A percentile compares a stretch with the other conserved stretches of the same genome.
phyloP scores from a whole-genome alignment of 2,329 filamentous ascomycete genomes.

The Pseudohalonectria lignicola region DNA sequence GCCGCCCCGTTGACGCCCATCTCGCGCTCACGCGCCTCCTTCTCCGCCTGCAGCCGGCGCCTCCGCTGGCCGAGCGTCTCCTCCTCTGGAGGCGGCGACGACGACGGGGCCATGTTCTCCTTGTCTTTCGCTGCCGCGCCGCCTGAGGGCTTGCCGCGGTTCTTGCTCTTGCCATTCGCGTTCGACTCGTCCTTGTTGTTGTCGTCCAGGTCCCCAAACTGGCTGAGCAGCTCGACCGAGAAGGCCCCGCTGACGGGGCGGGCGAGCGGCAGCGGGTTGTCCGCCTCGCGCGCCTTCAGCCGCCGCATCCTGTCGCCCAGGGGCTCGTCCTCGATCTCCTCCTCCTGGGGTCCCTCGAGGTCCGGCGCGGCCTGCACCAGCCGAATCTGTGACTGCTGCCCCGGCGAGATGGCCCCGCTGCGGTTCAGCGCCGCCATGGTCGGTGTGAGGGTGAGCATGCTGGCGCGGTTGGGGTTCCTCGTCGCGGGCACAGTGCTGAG shows the following conservation, averaged over 20 bases:
- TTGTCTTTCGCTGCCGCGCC: conserved; percentile 13
- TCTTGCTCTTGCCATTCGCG: conserved; percentile 18
- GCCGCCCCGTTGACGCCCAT: conserved; percentile 20
- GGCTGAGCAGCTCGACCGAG: conserved; percentile 55
- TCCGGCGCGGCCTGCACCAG: conserved; percentile 3
- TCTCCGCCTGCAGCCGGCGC: conserved; percentile 58
- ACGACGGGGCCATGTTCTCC: too few relatives aligned
- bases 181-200: conserved; percentile 17
- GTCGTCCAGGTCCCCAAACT: conserved; percentile 43
- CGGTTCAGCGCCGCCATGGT: conserved; percentile 1
- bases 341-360: conserved; percentile 15
- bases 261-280: conserved; percentile 35
- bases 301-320: conserved; percentile 54
- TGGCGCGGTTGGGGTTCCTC: conserved; percentile 25
- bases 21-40: conserved; percentile 50
- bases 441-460: conserved; percentile 29
- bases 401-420: conserved; percentile 9
- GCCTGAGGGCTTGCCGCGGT: conserved; percentile 15
- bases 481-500: conserved; percentile 8
- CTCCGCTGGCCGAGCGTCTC: conserved; percentile 73
- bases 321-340: conserved; percentile 52
- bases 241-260: conserved; percentile 56
- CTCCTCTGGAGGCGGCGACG: conserved; percentile 39
- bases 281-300: conserved; percentile 43
- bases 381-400: conserved; percentile 5